Evolutionary conservation across 2,329 filamentous ascomycete species (phyloP).

Genomic region (Zasmidium cellare): DNA sequence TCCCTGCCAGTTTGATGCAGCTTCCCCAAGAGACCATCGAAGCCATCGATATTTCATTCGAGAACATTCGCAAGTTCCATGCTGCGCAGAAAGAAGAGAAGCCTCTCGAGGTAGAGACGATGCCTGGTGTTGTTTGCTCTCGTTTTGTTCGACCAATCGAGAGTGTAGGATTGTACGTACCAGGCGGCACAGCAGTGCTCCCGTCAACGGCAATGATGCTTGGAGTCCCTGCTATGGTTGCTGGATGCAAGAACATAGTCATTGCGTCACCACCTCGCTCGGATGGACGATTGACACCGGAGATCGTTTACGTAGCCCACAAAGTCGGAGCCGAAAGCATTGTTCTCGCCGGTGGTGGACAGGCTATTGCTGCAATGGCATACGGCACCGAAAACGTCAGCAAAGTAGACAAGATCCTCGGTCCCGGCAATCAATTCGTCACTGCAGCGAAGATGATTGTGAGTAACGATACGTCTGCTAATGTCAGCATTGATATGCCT

Average conservation of each 20-base stretch:
- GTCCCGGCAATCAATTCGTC: constrained; percentile 97
- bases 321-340: constrained; percentile 96
- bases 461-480: constrained; percentile 92
- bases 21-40: constrained; percentile 78
- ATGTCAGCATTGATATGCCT: constrained; percentile 97
- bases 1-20: constrained; percentile 81
- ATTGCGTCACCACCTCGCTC: constrained; percentile 86
- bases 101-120: constrained; percentile 85
- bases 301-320: constrained; percentile 96
- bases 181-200: constrained; percentile 93
- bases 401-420: constrained; percentile 98
- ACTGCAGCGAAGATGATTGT: constrained; percentile 99
- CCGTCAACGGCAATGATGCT: constrained; percentile 97
- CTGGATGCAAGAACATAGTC: constrained; percentile 92
- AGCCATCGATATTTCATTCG: constrained; percentile 90
- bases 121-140: constrained; percentile 94
- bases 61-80: constrained; percentile 95
- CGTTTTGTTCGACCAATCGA: constrained; percentile 92
- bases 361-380: constrained; percentile 93
- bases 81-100: constrained; percentile 84
- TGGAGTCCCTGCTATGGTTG: constrained; percentile 95
- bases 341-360: constrained; percentile 90
- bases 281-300: constrained; percentile 88
- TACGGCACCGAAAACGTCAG: constrained; percentile 92
- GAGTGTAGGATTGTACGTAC: constrained; percentile 92